Evolutionary conservation across 768 basidiomycete genomes (phyloP), one percentile per base, ranked within the genome.

Genomic region (Jaapia argillacea): DNA sequence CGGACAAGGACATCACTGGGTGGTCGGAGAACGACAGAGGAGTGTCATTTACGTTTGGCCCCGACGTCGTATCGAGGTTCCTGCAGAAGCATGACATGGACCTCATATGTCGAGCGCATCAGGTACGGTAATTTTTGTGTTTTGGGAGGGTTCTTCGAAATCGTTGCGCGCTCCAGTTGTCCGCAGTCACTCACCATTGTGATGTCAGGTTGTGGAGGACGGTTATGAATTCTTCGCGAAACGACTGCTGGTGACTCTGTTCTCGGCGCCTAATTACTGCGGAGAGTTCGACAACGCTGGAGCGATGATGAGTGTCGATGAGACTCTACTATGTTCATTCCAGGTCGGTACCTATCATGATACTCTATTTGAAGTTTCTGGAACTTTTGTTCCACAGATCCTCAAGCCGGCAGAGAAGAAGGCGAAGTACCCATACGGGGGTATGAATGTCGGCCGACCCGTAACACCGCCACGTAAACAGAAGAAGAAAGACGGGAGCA

Each of bases 71-170:
- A 42, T 89, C 90, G 53, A 77, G 94, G 55, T 99, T 99, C 77
- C 70, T 99, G 56, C 92, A 96, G 74, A 97, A 97, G 64, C 94
- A 99, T 60, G 94, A 99, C 65, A 96, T 98, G 94, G 94, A 98
- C 63, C 70, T 98, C 59, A 97, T 97, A 58, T 97, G 94, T 69
- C 76, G 94, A 64, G 94, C 91, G 59, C 94, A 97, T 73, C 93
- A 97, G 78, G 89, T 85, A 56, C 55, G 81, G 66, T 43, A 23
- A 48, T 42, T 21, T 48, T 49, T 43, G 31, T 21, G 37, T 38
- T 22, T 38, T 21, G 37, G 10, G 7, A 10, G 12, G 10, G 10
- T 12, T 7, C 20, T 21, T 21, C 45, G 24, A 23, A 23, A 3
- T 23, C 16, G 20, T 41, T 6, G 18, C 5, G 46, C 3, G 5